Evolutionary conservation across 805 yeast species (phyloP).

Genomic region (Kregervanrija fluxuum): DNA sequence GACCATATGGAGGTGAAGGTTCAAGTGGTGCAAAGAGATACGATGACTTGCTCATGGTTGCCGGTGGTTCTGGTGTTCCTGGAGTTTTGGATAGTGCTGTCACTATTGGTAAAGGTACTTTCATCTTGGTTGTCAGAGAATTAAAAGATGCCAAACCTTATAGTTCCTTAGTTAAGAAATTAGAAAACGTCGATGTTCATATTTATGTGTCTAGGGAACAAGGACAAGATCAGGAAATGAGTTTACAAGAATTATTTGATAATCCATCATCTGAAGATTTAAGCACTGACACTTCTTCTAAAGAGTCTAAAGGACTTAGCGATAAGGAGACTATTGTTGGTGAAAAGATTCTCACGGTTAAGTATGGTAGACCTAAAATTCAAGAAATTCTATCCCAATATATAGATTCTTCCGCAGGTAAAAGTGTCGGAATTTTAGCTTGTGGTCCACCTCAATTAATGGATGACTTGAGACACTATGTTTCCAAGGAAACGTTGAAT

Average conservation of each 20-base stretch:
- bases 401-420: conserved; percentile 28
- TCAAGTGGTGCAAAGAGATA: neutral
- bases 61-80: conserved; percentile 7
- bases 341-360: neutral
- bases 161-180: neutral
- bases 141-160: neutral
- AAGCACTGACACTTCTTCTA: neutral
- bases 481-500: neutral
- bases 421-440: conserved; percentile 32
- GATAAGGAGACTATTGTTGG: too few relatives aligned
- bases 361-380: conserved; percentile 33
- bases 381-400: conserved; percentile 27
- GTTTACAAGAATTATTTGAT: neutral
- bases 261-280: neutral
- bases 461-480: conserved; percentile 3
- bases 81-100: conserved; percentile 1
- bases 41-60: conserved; percentile 3
- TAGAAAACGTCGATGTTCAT: neutral
- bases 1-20: conserved; percentile 5
- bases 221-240: neutral
- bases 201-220: neutral
- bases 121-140: conserved; percentile 1
- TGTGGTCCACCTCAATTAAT: conserved; percentile 41
- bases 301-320: neutral
- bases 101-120: too few relatives aligned